These are phyloP conservation scores for Fusarium sp. DNA, from an alignment of 2,329 filamentous ascomycete species.

Conservation along the genomic window DNA sequence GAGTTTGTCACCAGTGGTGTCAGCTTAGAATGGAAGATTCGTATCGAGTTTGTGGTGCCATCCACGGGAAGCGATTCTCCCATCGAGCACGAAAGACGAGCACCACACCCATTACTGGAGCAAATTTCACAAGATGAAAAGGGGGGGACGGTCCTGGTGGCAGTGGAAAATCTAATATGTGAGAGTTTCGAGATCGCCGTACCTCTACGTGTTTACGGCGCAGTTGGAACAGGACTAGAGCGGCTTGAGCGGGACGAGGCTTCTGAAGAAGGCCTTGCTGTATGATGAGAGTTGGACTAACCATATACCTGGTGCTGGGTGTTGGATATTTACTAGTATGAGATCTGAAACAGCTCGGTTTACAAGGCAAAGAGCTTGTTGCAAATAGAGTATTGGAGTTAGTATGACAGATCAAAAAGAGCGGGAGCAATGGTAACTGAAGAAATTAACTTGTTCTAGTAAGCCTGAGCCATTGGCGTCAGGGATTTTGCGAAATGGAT, in stretches of 20 bases:
- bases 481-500: conserved; percentile 13
- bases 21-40: conserved; percentile 86
- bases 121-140: conserved; percentile 82
- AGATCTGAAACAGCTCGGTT: conserved; percentile 15
- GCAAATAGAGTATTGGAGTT: conserved; percentile 20
- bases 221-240: conserved; percentile 67
- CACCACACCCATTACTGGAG: conserved; percentile 71
- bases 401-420: conserved; percentile 24
- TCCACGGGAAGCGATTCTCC: conserved; percentile 52
- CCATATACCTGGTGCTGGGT: conserved; percentile 2
- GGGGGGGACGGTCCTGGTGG: conserved; percentile 77
- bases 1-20: conserved; percentile 93
- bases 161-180: conserved; percentile 80
- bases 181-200: conserved; percentile 93
- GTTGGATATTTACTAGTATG: conserved; percentile 30
- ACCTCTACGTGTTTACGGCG: conserved; percentile 82
- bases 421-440: conserved; percentile 15
- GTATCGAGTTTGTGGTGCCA: conserved; percentile 92
- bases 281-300: conserved; percentile 45
- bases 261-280: conserved; percentile 57
- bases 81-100: conserved; percentile 32
- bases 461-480: conserved; percentile 15
- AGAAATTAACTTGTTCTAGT: conserved; percentile 12
- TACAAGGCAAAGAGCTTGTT: conserved; percentile 10
- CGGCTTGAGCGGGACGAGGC: conserved; percentile 66